Conservation (phyloP, 2,329 filamentous ascomycete species). For the Aspergillus transmontanensis region DNA sequence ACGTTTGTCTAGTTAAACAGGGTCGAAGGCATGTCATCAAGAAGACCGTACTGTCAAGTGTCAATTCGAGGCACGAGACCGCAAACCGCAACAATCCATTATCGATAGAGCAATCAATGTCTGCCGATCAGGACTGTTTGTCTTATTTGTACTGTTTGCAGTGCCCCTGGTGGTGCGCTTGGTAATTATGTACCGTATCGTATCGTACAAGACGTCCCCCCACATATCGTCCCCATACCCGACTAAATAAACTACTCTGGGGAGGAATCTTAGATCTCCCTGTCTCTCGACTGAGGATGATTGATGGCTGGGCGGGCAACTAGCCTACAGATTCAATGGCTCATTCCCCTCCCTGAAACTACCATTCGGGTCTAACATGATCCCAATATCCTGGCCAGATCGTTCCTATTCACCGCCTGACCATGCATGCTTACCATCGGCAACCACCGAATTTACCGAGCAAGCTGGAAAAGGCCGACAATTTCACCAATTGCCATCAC, state of each 20-base stretch:
- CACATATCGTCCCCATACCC: neutral
- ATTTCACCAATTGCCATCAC: neutral
- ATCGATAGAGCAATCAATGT: constrained; percentile 7
- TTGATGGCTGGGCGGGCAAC: neutral
- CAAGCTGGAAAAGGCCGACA: neutral
- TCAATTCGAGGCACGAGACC: neutral
- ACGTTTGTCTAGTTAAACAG: neutral
- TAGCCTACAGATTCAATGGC: neutral
- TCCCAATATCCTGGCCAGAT: neutral
- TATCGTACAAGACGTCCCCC: neutral
- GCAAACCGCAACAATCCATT: constrained; percentile 1
- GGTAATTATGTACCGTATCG: constrained; percentile 5
- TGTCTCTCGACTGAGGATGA: neutral
- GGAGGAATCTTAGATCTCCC: neutral
- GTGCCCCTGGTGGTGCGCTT: neutral
- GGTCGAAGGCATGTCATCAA: constrained; percentile 16
- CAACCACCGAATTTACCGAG: neutral
- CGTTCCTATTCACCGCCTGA: neutral
- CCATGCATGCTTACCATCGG: neutral
- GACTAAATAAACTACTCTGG: neutral
- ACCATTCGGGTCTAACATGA: neutral
- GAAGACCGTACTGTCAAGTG: neutral
- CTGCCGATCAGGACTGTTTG: constrained; percentile 12
- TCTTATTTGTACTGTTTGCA: constrained; percentile 18
- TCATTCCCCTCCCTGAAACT: neutral